Base-by-base conservation (phyloP, 2,329 filamentous ascomycete genomes). In the Fusarium brevicatenulatum region DNA sequence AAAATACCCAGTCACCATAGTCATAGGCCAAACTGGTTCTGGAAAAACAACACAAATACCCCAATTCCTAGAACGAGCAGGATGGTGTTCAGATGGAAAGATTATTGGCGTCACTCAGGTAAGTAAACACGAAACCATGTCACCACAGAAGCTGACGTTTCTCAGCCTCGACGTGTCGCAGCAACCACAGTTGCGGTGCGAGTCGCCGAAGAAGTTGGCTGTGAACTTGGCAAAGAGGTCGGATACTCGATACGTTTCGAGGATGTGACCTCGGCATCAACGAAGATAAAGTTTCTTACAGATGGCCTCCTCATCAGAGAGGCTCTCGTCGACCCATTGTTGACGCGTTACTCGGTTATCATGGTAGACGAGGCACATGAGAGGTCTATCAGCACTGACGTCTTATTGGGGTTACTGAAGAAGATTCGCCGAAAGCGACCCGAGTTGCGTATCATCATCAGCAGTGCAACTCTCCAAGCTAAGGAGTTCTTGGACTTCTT, bases 361-460 rank as follows among this genome's bases (percentile, higher is more conserved):
- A 98, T 99, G 94, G 93, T 99, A 12, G 96, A 99, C 79, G 95
- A 98, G 83, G 96, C 95, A 11, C 96, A 99, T 80, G 95, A 98
- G 82, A 88, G 96, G 60, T 97, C 95, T 54, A 88, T 98, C 66
- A 97, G 94, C 80, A 97, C 95, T 2, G 96, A 99, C 79, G 90
- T 99, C 18, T 86, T 98, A 12, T 88, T 99, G 7, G 95, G 96
- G 0, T 85, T 98, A 19, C 82, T 99, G 43, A 98, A 97, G 81
- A 98, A 98, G 81, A 95, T 99, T 56, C 85, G 90, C 61, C 94
- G 90, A 80, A 92, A 90, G 78, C 88, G 96, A 47, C 89, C 92
- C 12, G 95, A 98, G 66, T 83, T 98, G 58, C 90, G 95, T 25
- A 92, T 98, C 70, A 91, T 99, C 56, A 89, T 99, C 79, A 97